A percentile compares a stretch with the other conserved stretches of the same genome.
These are phyloP conservation scores for Penicillium sp. DNA, from an alignment of 2,329 filamentous ascomycete genomes.

Conservation along the genomic window DNA sequence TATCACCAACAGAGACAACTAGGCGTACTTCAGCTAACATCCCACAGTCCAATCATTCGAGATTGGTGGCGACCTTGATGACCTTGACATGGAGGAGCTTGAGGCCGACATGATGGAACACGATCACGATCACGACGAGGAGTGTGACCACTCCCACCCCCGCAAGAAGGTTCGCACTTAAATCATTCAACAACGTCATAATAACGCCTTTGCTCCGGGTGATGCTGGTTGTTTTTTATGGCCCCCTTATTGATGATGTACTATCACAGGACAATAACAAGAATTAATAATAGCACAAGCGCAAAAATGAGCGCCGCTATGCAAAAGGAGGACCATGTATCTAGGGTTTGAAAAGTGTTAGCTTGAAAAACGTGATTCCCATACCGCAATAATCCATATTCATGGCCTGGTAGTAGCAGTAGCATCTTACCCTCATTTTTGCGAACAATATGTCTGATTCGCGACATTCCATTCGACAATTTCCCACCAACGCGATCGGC, in stretches of 20 bases:
- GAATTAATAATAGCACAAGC: constrained; percentile 78
- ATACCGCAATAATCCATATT: constrained; percentile 7
- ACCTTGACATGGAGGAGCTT: constrained; percentile 67
- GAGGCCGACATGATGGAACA: constrained; percentile 59
- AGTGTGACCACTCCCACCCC: constrained; percentile 50
- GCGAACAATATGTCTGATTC: constrained; percentile 78
- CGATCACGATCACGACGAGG: constrained; percentile 17
- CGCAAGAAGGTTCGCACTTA: constrained; percentile 43
- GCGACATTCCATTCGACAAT: constrained; percentile 81
- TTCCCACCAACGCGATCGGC: constrained; percentile 86
- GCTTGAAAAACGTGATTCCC: constrained; percentile 23
- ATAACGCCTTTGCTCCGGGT: constrained; percentile 22
- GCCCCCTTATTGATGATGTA: constrained; percentile 23
- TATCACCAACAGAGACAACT: constrained; percentile 23
- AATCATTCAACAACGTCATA: constrained; percentile 14
- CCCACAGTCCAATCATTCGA: constrained; percentile 69
- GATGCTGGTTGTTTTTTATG: constrained; percentile 14
- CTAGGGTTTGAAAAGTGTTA: constrained; percentile 41
- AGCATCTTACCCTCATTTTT: constrained; percentile 78
- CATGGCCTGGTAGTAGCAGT: not conserved
- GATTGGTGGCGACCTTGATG: constrained; percentile 60
- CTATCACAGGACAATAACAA: constrained; percentile 66
- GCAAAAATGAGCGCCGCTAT: constrained; percentile 86
- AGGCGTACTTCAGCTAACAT: constrained; percentile 37
- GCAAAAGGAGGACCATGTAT: constrained; percentile 80